Evolutionary conservation across 2,329 filamentous ascomycete species (phyloP).

Genomic region (Harringtonia lauricola): DNA sequence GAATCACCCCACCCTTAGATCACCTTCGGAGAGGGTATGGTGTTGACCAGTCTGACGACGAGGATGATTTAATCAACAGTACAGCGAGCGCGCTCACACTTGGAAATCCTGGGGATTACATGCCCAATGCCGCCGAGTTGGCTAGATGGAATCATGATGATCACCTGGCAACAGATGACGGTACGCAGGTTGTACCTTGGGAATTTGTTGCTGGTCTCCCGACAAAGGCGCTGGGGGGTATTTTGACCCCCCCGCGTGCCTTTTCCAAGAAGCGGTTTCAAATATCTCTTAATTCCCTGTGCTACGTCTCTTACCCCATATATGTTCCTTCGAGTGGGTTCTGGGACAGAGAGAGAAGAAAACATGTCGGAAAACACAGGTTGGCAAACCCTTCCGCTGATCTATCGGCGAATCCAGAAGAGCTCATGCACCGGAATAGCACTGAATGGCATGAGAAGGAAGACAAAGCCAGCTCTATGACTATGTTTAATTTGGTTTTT

Average conservation of each 20-base stretch:
- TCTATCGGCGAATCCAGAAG: slow-evolving; percentile 13
- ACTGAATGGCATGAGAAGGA: slow-evolving; percentile 33
- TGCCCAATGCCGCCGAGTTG: slow-evolving; percentile 26
- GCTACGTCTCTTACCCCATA: slow-evolving; percentile 73
- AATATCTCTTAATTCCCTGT: slow-evolving; percentile 66
- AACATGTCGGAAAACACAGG: slow-evolving; percentile 18
- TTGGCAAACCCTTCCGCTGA: slow-evolving; percentile 6
- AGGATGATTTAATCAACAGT: slow-evolving; percentile 39
- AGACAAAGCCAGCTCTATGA: slow-evolving; percentile 63
- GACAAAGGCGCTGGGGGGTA: slow-evolving; percentile 67
- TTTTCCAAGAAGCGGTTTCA: slow-evolving; percentile 79
- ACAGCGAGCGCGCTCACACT: slow-evolving; percentile 24
- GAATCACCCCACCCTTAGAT: slow-evolving; percentile 30
- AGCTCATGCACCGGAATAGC: slow-evolving; percentile 12
- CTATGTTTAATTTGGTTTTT: slow-evolving; percentile 97
- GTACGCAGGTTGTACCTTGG: slow-evolving; percentile 53
- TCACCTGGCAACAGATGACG: slow-evolving; percentile 42
- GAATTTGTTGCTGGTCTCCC: slow-evolving; percentile 64
- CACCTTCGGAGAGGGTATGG: slow-evolving; percentile 15
- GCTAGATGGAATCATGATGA: slow-evolving; percentile 40
- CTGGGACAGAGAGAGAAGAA: slow-evolving; percentile 57
- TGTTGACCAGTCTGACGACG: slow-evolving; percentile 31
- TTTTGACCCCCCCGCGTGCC: slow-evolving; percentile 63
- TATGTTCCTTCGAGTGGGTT: slow-evolving; percentile 69
- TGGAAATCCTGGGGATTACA: slow-evolving; percentile 18